phyloP scores from a whole-genome alignment of 2,329 filamentous ascomycete genomes.

The Sporothrix curviconia region DNA sequence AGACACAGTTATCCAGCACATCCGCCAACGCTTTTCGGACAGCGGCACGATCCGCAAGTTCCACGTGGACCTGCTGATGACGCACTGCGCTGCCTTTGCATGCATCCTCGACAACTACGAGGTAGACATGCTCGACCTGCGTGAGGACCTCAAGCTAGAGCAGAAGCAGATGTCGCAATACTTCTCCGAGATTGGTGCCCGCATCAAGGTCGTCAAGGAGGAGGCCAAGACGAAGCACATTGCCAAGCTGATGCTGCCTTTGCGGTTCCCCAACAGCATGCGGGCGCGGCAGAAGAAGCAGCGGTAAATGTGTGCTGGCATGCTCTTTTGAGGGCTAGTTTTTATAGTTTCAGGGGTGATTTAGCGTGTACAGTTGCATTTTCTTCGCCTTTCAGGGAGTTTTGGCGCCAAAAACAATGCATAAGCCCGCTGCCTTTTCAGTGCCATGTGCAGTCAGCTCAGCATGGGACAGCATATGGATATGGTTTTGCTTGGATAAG shows the following conservation, averaged over 20 bases:
- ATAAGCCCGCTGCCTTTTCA: neutral
- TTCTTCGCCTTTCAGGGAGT: neutral
- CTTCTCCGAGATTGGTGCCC: constrained; percentile 69
- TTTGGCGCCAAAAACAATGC: constrained; percentile 4
- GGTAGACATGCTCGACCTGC: constrained; percentile 62
- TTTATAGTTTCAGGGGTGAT: neutral
- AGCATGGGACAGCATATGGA: neutral
- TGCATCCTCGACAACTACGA: constrained; percentile 68
- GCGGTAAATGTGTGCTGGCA: neutral
- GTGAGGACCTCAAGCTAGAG: constrained; percentile 66
- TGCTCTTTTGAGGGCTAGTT: no score
- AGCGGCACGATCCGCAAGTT: constrained; percentile 61
- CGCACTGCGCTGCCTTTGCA: constrained; percentile 65
- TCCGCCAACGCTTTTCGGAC: constrained; percentile 63
- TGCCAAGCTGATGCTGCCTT: constrained; percentile 67
- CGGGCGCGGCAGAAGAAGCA: constrained; percentile 17
- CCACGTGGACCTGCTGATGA: constrained; percentile 64
- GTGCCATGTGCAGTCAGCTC: neutral
- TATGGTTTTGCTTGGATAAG: no score
- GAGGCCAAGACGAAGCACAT: constrained; percentile 50
- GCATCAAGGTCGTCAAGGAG: constrained; percentile 53
- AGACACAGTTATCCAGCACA: constrained; percentile 56
- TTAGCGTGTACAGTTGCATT: neutral
- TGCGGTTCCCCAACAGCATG: constrained; percentile 68
- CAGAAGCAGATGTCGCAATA: constrained; percentile 65